These are phyloP conservation scores for Saccharomycopsis hybrid DNA, from an alignment of 1,139 yeast species.

Conservation along the genomic window DNA sequence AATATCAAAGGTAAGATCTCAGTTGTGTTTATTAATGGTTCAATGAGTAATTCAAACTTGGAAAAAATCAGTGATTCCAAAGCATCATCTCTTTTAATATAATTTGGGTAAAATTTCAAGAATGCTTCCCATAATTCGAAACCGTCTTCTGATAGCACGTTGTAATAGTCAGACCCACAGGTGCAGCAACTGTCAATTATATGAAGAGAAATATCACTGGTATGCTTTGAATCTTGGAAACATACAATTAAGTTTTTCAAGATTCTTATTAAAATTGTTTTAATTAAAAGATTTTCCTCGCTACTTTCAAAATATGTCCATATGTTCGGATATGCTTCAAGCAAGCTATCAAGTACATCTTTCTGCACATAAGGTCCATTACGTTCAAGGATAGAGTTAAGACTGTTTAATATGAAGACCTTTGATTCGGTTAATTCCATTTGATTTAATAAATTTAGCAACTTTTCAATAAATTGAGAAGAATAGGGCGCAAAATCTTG, in stretches of 20 bases:
- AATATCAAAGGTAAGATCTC: conserved; percentile 69
- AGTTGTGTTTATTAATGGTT: conserved; percentile 55
- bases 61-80: conserved; percentile 39
- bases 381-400: conserved; percentile 15
- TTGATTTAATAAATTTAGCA: conserved; percentile 40
- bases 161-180: conserved; percentile 51
- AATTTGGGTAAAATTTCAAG: conserved; percentile 42
- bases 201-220: conserved; percentile 64
- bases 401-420: conserved; percentile 48
- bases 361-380: conserved; percentile 44
- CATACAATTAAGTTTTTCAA: conserved; percentile 61
- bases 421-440: conserved; percentile 68
- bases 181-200: conserved; percentile 60
- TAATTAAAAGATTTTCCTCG: conserved; percentile 58
- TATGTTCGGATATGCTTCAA: conserved; percentile 58
- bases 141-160: conserved; percentile 79
- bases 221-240: conserved; percentile 51
- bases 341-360: conserved; percentile 44
- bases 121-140: conserved; percentile 75
- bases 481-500: conserved; percentile 54
- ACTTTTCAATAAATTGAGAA: conserved; percentile 43
- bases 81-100: conserved; percentile 27
- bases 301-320: conserved; percentile 59
- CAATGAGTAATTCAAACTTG: conserved; percentile 39
- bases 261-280: conserved; percentile 65